Conservation (phyloP, 1,284 basidiomycete genomes). For the Flammula alnicola region DNA sequence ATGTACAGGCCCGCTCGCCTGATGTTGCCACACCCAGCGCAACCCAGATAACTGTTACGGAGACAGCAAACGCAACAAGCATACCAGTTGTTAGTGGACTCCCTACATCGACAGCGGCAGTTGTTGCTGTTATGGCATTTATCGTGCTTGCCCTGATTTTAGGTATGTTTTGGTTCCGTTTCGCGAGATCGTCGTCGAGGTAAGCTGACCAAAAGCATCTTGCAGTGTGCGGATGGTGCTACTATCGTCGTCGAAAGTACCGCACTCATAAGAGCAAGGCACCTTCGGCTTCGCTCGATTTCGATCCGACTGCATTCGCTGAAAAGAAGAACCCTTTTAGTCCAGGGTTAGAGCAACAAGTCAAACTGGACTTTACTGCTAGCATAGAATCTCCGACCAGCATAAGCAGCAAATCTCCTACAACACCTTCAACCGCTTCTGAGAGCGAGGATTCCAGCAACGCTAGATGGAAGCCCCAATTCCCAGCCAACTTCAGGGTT, state of each 20-base stretch:
- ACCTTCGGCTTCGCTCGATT: slow-evolving; percentile 15
- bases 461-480: slow-evolving; percentile 12
- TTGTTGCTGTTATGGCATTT: slow-evolving; percentile 18
- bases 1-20: not conserved
- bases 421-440: slow-evolving; percentile 7
- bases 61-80: too few relatives aligned
- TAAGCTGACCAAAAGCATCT: not conserved
- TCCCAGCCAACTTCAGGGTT: slow-evolving; percentile 15
- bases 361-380: not conserved
- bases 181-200: not conserved
- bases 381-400: not conserved
- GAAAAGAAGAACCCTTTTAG: slow-evolving; percentile 20
- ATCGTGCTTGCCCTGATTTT: slow-evolving; percentile 15
- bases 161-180: slow-evolving; percentile 10
- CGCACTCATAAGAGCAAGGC: slow-evolving; percentile 9
- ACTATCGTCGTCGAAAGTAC: slow-evolving; percentile 17
- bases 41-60: too few relatives aligned
- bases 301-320: slow-evolving; percentile 18
- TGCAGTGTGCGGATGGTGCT: slow-evolving; percentile 15
- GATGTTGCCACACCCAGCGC: slow-evolving; percentile 4
- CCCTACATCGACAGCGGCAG: slow-evolving; percentile 19
- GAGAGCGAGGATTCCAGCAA: slow-evolving; percentile 8
- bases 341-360: slow-evolving; percentile 5
- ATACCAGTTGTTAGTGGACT: slow-evolving; percentile 8
- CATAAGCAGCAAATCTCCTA: not conserved